Conservation (phyloP, 257 asterid genomes). For the Ehretia macrophylla region DNA sequence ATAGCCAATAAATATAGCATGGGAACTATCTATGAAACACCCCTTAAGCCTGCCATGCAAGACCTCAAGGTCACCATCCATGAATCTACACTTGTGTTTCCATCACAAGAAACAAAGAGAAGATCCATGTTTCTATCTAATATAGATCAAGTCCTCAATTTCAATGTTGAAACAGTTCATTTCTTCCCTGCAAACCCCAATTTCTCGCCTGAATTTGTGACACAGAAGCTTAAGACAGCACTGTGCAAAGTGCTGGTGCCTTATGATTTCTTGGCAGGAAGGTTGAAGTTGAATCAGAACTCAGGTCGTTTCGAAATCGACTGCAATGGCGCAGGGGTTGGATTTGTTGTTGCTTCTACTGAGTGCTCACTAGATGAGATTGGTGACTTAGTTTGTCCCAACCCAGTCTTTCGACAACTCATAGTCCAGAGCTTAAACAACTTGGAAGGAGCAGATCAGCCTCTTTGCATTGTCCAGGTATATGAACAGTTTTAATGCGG, state of each 20-base stretch:
- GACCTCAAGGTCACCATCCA: slow-evolving; percentile 61
- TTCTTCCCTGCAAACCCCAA: slow-evolving; percentile 53
- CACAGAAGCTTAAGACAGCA: slow-evolving; percentile 37
- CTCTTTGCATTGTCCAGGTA: slow-evolving; percentile 83
- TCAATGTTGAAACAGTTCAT: slow-evolving; percentile 71
- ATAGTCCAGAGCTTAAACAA: slow-evolving; percentile 35
- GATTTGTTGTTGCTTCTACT: slow-evolving; percentile 53
- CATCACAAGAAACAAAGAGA: slow-evolving; percentile 27
- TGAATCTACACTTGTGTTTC: slow-evolving; percentile 42
- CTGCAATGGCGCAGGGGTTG: slow-evolving; percentile 48
- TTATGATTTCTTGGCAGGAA: slow-evolving; percentile 67
- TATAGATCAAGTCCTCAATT: slow-evolving; percentile 71
- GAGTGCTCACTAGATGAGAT: slow-evolving; percentile 48
- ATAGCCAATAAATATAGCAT: no score
- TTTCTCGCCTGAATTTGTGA: slow-evolving; percentile 45
- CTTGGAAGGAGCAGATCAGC: slow-evolving; percentile 46
- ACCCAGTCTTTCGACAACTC: slow-evolving; percentile 74
- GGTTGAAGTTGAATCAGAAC: slow-evolving; percentile 36
- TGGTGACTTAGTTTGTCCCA: slow-evolving; percentile 73
- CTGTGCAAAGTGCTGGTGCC: slow-evolving; percentile 38
- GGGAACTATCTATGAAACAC: slow-evolving; percentile 35
- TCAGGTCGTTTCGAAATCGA: slow-evolving; percentile 63
- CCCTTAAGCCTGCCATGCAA: slow-evolving; percentile 29
- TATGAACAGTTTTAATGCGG: no score
- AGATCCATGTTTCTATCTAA: slow-evolving; percentile 52